These are phyloP conservation scores for Tanacetum coccineum DNA, from an alignment of 129 eudicot genomes.

Conservation along the genomic window DNA sequence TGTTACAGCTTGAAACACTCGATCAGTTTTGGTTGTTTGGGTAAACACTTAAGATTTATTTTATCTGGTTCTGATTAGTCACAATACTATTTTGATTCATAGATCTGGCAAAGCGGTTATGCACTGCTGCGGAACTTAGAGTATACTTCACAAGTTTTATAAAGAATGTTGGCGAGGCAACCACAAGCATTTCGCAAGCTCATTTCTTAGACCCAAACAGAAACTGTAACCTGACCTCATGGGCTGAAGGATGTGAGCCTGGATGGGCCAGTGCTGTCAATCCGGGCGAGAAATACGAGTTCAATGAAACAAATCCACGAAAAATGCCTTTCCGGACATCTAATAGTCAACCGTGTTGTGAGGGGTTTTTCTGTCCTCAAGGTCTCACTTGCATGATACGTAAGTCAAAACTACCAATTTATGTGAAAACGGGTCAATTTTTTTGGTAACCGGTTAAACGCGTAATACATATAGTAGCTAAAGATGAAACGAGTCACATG, in stretches of 20 bases:
- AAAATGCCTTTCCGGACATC: constrained; percentile 52
- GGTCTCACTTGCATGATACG: constrained; percentile 98
- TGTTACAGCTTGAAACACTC: too few species aligned
- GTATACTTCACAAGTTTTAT: constrained; percentile 62
- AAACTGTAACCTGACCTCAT: constrained; percentile 78
- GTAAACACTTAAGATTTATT: too few species aligned
- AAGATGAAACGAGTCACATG: neutral
- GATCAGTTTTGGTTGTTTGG: too few species aligned
- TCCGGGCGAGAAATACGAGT: constrained; percentile 40
- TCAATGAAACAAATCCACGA: constrained; percentile 39
- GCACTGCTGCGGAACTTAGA: constrained; percentile 85
- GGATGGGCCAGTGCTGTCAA: constrained; percentile 72
- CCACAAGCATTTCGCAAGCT: constrained; percentile 29
- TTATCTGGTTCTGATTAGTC: constrained; percentile 1
- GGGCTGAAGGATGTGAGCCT: constrained; percentile 76
- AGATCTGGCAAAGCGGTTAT: constrained; percentile 62
- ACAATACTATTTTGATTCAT: constrained; percentile 24
- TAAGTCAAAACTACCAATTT: constrained; percentile 41
- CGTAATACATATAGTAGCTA: neutral
- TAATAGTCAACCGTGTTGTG: constrained; percentile 72
- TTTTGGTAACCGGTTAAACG: neutral
- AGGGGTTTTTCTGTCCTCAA: constrained; percentile 84
- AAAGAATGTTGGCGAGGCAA: constrained; percentile 24
- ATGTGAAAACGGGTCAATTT: neutral
- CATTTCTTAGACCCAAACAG: constrained; percentile 62